These are phyloP conservation scores for Venturia asperata DNA, from an alignment of 2,329 filamentous ascomycete species.

Conservation along the genomic window DNA sequence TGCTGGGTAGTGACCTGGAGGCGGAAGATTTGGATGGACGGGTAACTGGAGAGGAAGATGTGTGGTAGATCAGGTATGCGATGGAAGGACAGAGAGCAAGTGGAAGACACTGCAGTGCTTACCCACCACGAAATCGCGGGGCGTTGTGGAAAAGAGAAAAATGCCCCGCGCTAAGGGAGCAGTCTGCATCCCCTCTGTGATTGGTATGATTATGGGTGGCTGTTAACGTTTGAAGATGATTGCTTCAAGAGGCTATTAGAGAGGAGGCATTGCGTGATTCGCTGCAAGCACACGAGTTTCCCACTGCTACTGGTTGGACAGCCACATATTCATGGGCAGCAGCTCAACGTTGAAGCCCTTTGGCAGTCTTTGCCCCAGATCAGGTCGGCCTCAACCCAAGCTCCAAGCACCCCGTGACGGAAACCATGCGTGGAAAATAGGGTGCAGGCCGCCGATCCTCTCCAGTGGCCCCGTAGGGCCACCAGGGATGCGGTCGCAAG, in stretches of 20 bases:
- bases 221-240: neutral
- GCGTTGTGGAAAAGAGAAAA: neutral
- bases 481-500: neutral
- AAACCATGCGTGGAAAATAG: conserved; percentile 6
- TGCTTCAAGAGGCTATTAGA: neutral
- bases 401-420: conserved; percentile 11
- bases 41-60: neutral
- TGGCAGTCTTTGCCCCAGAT: neutral
- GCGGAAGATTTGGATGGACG: neutral
- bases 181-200: conserved; percentile 4
- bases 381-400: conserved; percentile 3
- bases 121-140: conserved; percentile 15
- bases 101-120: conserved; percentile 1
- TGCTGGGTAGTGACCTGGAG: neutral
- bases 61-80: neutral
- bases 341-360: neutral
- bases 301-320: neutral
- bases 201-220: conserved; percentile 12
- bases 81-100: neutral
- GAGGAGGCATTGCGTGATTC: conserved; percentile 1
- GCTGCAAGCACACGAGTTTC: neutral
- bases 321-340: neutral
- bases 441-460: neutral
- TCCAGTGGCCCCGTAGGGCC: neutral
- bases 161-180: conserved; percentile 13